Conservation (phyloP, 2,329 filamentous ascomycete species). For the Furcasterigmium sp. region DNA sequence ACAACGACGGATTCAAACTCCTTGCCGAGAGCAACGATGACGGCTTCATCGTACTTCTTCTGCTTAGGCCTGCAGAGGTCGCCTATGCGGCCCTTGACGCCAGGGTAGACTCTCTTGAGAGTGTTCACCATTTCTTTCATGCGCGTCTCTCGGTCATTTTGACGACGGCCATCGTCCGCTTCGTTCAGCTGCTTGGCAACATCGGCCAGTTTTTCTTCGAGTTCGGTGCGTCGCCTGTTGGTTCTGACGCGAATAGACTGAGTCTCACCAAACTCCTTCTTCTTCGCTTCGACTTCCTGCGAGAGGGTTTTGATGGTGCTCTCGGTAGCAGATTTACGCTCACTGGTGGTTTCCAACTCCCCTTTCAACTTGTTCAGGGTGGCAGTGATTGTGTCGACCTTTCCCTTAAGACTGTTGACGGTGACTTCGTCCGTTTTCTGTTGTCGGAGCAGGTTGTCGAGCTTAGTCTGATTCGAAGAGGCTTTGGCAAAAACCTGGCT, state of each 20-base stretch:
- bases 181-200: slow-evolving; percentile 76
- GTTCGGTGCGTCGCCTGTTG: slow-evolving; percentile 76
- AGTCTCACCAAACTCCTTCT: slow-evolving; percentile 82
- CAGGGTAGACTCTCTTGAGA: slow-evolving; percentile 85
- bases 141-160: slow-evolving; percentile 74
- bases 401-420: slow-evolving; percentile 82
- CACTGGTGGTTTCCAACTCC: slow-evolving; percentile 64
- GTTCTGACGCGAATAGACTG: slow-evolving; percentile 79
- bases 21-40: slow-evolving; percentile 84
- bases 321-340: slow-evolving; percentile 61
- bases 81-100: slow-evolving; percentile 83
- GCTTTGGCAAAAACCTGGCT: slow-evolving; percentile 81
- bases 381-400: slow-evolving; percentile 73
- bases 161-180: slow-evolving; percentile 77
- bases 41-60: slow-evolving; percentile 91
- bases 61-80: slow-evolving; percentile 94
- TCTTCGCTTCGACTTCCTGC: slow-evolving; percentile 78
- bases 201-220: slow-evolving; percentile 86
- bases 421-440: slow-evolving; percentile 89
- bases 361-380: slow-evolving; percentile 68
- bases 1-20: slow-evolving; percentile 95
- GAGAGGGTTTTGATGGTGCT: slow-evolving; percentile 61
- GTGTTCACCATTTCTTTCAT: slow-evolving; percentile 80
- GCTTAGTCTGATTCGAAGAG: slow-evolving; percentile 72
- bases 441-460: slow-evolving; percentile 83